phyloP scores from a whole-genome alignment of 1,284 basidiomycete genomes.

The Puccinia sorghi region DNA sequence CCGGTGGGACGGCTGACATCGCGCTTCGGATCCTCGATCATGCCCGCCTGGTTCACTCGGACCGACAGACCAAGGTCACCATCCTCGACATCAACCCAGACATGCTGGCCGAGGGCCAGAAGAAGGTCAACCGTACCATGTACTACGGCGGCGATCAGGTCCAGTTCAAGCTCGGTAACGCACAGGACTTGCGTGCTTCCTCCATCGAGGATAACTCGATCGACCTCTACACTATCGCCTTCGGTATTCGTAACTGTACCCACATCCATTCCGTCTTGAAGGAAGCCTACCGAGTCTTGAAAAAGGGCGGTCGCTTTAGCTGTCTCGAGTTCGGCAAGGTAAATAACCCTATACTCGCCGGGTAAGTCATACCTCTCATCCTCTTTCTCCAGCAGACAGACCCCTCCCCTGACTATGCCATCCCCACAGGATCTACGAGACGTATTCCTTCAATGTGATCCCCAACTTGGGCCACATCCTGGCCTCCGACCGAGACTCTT shows the following conservation, averaged over 20 bases:
- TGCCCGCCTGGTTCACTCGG: conserved; percentile 81
- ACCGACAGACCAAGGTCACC: conserved; percentile 83
- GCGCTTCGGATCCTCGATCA: conserved; percentile 90
- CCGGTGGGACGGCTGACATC: conserved; percentile 97
- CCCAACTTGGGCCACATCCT: conserved; percentile 91
- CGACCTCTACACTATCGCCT: conserved; percentile 97
- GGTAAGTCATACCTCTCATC: conserved; percentile 65
- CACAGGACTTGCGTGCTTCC: conserved; percentile 72
- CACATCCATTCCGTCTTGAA: conserved; percentile 82
- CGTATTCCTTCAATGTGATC: conserved; percentile 95
- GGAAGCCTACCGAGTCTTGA: conserved; percentile 91
- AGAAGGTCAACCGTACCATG: conserved; percentile 89
- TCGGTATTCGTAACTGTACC: conserved; percentile 97
- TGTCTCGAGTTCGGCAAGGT: conserved; percentile 97
- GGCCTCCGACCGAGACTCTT: conserved; percentile 91
- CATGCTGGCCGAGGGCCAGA: conserved; percentile 91
- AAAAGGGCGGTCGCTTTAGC: conserved; percentile 92
- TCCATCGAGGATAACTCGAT: conserved; percentile 77
- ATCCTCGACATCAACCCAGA: conserved; percentile 93
- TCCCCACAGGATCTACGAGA: conserved; percentile 77
- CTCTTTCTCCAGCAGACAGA: too few species aligned
- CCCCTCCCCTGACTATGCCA: neutral
- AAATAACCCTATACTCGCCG: conserved; percentile 78
- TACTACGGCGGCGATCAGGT: conserved; percentile 94
- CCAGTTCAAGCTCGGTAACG: conserved; percentile 88